A percentile compares a stretch with the other conserved stretches of the same genome.
Evolutionary conservation across 164 flowering plant species (phyloP).

Genomic region (Cinnamomum chago): DNA sequence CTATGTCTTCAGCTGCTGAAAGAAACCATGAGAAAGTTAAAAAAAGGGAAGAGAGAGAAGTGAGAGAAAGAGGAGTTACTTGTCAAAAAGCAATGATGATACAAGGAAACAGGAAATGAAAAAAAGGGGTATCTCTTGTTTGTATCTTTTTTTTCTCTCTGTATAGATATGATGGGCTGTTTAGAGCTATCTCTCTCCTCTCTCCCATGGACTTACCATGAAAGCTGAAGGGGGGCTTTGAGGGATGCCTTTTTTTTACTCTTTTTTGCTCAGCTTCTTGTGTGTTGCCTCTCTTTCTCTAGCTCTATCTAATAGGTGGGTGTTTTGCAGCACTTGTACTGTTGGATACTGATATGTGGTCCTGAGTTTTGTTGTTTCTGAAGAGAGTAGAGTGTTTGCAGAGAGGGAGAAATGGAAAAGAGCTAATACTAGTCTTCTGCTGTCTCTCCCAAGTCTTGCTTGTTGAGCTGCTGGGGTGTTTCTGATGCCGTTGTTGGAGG

Average conservation of each 20-base stretch:
- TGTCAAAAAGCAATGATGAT: constrained; percentile 11
- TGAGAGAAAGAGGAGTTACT: not conserved
- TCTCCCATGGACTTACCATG: constrained; percentile 1
- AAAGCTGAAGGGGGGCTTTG: constrained; percentile 1
- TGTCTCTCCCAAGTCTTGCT: not conserved
- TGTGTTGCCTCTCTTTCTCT: not conserved
- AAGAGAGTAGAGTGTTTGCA: not conserved
- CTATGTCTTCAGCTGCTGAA: too few relatives aligned
- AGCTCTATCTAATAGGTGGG: not conserved
- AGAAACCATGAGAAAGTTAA: not conserved
- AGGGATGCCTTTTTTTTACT: not conserved
- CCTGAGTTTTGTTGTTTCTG: not conserved
- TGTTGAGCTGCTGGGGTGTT: not conserved
- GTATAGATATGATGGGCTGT: not conserved
- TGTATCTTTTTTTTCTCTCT: not conserved
- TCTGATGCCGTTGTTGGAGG: not conserved
- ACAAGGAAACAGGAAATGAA: not conserved
- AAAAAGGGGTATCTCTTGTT: not conserved
- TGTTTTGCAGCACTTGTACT: not conserved
- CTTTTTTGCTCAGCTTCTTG: not conserved
- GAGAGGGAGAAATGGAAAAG: constrained; percentile 2
- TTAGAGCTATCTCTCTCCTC: not conserved
- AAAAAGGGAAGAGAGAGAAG: not conserved
- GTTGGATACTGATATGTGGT: not conserved
- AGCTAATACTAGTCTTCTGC: not conserved